Conservation (phyloP, 345 rosid genomes). For the Populus nigra region DNA sequence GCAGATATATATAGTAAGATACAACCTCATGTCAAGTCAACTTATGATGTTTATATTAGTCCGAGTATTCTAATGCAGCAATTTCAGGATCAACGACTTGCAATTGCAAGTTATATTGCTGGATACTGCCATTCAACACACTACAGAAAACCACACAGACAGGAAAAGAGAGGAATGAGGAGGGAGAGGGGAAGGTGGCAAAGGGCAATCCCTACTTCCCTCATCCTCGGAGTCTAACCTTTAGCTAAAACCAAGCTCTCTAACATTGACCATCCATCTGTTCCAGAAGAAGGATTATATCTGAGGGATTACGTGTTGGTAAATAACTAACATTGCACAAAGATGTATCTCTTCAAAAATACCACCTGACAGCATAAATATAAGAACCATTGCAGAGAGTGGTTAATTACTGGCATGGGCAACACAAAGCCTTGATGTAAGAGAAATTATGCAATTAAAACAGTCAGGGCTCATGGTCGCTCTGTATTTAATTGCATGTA, state of each 20-base stretch:
- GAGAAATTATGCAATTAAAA: background rate
- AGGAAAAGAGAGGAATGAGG: background rate
- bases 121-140: background rate
- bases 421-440: background rate
- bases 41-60: background rate
- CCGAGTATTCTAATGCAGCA: background rate
- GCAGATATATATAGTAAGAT: background rate
- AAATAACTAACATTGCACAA: background rate
- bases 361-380: background rate
- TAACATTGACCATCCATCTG: constrained; percentile 3
- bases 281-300: background rate
- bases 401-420: background rate
- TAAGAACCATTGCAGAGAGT: background rate
- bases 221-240: background rate
- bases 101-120: background rate
- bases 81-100: background rate
- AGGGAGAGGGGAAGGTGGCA: background rate
- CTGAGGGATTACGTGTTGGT: background rate
- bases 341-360: background rate
- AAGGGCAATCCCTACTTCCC: background rate
- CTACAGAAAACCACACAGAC: background rate
- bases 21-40: background rate
- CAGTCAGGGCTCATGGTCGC: background rate
- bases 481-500: background rate
- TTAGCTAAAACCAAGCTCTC: background rate